Conservation (phyloP, 1,139 yeast species). For the Waltiozyma sp. region DNA sequence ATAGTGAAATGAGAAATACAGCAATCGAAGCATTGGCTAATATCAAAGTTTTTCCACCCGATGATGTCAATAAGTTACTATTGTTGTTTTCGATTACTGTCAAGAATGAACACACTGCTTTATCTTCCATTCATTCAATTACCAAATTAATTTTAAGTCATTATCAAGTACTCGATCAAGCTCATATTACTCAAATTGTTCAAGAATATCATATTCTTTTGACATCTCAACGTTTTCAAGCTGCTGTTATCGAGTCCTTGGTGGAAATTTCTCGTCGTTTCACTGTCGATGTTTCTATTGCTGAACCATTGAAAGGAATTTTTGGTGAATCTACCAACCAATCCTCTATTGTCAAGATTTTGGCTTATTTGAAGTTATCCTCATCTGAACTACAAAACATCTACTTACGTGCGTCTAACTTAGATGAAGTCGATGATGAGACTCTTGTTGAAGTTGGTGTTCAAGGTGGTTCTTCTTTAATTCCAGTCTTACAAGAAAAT, state of each 20-base stretch:
- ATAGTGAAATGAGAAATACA: constrained; percentile 18
- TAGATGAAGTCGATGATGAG: constrained; percentile 18
- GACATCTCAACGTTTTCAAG: constrained; percentile 5
- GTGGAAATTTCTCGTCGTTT: constrained; percentile 10
- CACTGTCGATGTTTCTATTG: constrained; percentile 11
- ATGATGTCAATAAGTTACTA: constrained; percentile 16
- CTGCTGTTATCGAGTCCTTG: constrained; percentile 15
- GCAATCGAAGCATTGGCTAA: constrained; percentile 15
- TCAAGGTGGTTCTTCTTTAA: constrained; percentile 17
- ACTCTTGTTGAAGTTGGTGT: constrained; percentile 17
- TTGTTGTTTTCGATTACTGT: constrained; percentile 20
- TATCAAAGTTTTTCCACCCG: constrained; percentile 13
- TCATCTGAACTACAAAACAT: constrained; percentile 8
- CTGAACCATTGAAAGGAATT: constrained; percentile 7
- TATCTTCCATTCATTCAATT: constrained; percentile 26
- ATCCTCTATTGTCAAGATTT: constrained; percentile 14
- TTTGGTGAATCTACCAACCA: constrained; percentile 11
- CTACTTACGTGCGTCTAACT: constrained; percentile 11
- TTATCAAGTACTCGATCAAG: constrained; percentile 6
- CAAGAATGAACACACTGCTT: constrained; percentile 27
- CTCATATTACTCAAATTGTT: constrained; percentile 10
- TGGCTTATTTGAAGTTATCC: constrained; percentile 13
- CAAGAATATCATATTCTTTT: constrained; percentile 8
- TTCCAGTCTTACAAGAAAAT: constrained; percentile 12
- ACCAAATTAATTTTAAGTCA: constrained; percentile 18